A percentile compares a stretch with the other conserved stretches of the same genome.
Conservation (phyloP, 805 yeast genomes). For the Grigorovia humatica region DNA sequence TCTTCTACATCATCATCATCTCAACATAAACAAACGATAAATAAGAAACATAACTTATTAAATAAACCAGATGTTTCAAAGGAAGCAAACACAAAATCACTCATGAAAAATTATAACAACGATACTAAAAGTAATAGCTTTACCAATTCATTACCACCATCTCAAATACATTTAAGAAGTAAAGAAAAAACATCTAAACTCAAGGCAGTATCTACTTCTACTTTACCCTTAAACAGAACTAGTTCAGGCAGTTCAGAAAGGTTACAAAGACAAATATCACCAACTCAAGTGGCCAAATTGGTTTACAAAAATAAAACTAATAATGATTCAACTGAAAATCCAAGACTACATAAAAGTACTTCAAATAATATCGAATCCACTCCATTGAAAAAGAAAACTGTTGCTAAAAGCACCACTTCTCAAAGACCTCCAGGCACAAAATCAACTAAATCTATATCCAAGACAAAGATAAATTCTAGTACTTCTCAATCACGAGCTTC, state of each 20-base stretch:
- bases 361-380: background rate
- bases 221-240: constrained; percentile 1
- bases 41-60: constrained; percentile 1
- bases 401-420: background rate
- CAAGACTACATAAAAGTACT: background rate
- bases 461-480: background rate
- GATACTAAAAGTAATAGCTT: no score
- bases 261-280: background rate
- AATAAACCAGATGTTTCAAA: background rate
- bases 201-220: constrained; percentile 3
- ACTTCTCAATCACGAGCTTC: background rate
- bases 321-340: background rate
- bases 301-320: constrained; percentile 1
- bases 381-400: background rate
- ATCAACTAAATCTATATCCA: background rate
- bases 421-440: background rate
- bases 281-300: constrained; percentile 6
- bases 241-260: background rate
- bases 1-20: background rate
- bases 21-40: background rate
- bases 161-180: background rate
- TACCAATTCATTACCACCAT: background rate
- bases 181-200: background rate
- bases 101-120: background rate
- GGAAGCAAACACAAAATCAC: background rate